Conservation (phyloP, 768 basidiomycete species). For the Brasilioporus rufonigricans region DNA sequence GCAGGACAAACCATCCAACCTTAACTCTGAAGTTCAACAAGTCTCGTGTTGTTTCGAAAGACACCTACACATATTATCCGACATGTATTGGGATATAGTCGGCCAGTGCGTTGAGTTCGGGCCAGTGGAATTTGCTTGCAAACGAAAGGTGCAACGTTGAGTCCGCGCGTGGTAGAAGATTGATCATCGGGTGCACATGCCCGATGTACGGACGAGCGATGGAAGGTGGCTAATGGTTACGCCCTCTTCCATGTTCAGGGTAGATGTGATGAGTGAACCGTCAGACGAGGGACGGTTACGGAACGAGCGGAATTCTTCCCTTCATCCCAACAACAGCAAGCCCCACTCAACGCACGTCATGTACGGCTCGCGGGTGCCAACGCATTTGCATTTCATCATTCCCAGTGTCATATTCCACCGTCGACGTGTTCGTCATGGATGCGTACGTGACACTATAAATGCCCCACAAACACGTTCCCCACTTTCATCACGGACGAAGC, state of each 20-base stretch:
- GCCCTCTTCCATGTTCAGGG: conserved; percentile 14
- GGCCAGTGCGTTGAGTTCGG: background rate
- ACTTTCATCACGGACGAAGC: background rate
- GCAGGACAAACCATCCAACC: conserved; percentile 17
- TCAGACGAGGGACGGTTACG: background rate
- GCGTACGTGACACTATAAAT: background rate
- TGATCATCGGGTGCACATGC: conserved; percentile 23
- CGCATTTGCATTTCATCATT: background rate
- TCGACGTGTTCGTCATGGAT: background rate
- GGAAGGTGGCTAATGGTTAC: conserved; percentile 6
- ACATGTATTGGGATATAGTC: background rate
- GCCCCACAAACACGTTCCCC: background rate
- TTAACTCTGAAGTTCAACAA: conserved; percentile 10
- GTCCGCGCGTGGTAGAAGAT: conserved; percentile 23
- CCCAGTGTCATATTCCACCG: background rate
- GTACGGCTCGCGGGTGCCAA: conserved; percentile 1
- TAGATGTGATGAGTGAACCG: conserved; percentile 13
- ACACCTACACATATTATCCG: background rate
- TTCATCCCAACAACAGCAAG: conserved; percentile 10
- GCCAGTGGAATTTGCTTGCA: conserved; percentile 9
- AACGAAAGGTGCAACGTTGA: conserved; percentile 23
- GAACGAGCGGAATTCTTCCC: conserved; percentile 15
- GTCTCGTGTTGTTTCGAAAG: conserved; percentile 1
- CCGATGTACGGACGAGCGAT: conserved; percentile 12
- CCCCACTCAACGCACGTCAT: background rate